Percentiles rank a stretch among this genome's conserved stretches.
Conservation (phyloP, 768 basidiomycete species). For the Boletus edulis region DNA sequence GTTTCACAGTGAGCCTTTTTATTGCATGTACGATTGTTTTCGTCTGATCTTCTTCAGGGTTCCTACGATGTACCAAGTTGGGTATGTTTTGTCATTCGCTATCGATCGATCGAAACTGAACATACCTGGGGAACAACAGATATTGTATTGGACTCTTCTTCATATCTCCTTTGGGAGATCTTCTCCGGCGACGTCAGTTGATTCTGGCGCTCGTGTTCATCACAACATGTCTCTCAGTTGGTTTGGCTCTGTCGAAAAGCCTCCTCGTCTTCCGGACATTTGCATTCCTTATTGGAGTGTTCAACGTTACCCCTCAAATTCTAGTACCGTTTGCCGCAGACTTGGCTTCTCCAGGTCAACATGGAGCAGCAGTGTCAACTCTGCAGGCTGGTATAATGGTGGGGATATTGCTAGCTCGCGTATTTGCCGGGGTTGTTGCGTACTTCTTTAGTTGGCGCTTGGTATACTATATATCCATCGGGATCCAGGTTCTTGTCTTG, state of each 20-base stretch:
- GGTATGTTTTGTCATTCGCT: constrained; percentile 36
- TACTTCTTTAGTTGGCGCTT: constrained; percentile 39
- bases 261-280: constrained; percentile 34
- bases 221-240: constrained; percentile 37
- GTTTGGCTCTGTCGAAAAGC: constrained; percentile 33
- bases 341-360: constrained; percentile 33
- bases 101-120: neutral
- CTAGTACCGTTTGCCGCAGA: constrained; percentile 44
- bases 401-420: constrained; percentile 26
- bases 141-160: constrained; percentile 36
- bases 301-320: constrained; percentile 39
- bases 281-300: constrained; percentile 37
- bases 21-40: neutral
- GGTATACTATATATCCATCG: constrained; percentile 41
- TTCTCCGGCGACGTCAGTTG: constrained; percentile 41
- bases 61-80: constrained; percentile 64
- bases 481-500: constrained; percentile 28
- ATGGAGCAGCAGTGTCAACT: constrained; percentile 26
- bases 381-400: constrained; percentile 28
- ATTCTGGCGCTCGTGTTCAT: constrained; percentile 35
- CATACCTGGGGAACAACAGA: neutral
- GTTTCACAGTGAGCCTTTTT: constrained; percentile 27
- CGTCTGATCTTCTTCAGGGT: constrained; percentile 37
- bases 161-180: constrained; percentile 44
- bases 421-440: constrained; percentile 38